Evolutionary conservation across 1,284 basidiomycete species (phyloP), one percentile per base, ranked within the genome.

Genomic region (Tilletia caries): DNA sequence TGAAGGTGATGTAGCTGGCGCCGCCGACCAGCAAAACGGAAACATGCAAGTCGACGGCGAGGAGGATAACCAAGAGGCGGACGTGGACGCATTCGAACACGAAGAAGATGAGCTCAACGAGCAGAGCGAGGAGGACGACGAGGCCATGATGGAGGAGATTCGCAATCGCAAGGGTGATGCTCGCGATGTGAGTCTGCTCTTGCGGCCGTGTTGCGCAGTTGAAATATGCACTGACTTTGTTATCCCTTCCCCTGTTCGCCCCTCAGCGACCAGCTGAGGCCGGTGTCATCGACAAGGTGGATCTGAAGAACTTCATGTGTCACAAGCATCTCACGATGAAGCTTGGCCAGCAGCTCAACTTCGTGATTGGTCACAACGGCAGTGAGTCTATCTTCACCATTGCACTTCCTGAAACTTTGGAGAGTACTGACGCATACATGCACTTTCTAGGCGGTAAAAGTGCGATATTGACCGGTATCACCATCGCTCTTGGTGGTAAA

Each of bases 291-390:
- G 91, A 93, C 78, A 87, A 86, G 29, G 88, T 98, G 66, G 90
- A 92, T 78, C 89, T 96, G 87, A 87, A 89, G 80, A 91, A 97
- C 83, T 98, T 98, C 85, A 97, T 98, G 95, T 97, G 94, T 83
- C 96, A 98, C 85, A 87, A 89, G 79, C 89, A 88, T 83, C 87
- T 95, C 64, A 76, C 80, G 65, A 79, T 96, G 83, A 86, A 87
- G 4, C 92, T 96, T 75, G 92, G 91, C 0, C 90, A 91, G 2
- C 92, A 93, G 83, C 91, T 98, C 82, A 98, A 98, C 85, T 98
- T 98, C 81, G 91, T 99, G 75, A 95, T 97, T 69, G 96, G 96
- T 87, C 85, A 83, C 86, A 88, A 88, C 77, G 87, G 87, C 52
- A 83, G 81, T 68, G 80, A 71, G 70, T 71, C 2, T 48, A 6